Evolutionary conservation across 805 yeast species (phyloP), one percentile per base, ranked within the genome.

Genomic region (Kluyveromyces wickerhamii): DNA sequence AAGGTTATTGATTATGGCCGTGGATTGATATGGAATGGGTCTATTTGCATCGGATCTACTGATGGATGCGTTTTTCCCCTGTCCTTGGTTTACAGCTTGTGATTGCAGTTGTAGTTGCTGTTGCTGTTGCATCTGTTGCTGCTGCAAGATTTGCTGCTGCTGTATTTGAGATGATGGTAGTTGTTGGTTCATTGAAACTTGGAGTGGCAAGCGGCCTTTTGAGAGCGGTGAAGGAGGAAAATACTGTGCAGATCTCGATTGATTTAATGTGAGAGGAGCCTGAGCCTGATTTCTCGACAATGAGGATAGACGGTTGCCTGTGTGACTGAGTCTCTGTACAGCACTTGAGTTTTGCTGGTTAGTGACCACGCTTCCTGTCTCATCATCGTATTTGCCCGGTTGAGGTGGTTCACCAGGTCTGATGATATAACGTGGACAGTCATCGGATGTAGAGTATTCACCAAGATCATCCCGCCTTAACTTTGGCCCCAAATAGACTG

Each of bases 391-490:
- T 34, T 50, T 49, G 19, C 60, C 60, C 14, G 50, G 60, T 43
- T 45, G 55, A 4, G 61, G 52, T 22, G 66, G 60, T 29, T 62
- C 70, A 22, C 63, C 63, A 4, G 71, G 71, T 41, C 67, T 59
- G 5, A 64, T 57, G 25, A 66, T 61, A 40, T 66, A 63, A 38
- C 64, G 60, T 19, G 69, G 70, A 38, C 66, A 62, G 7, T 64
- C 63, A 23, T 59, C 61, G 15, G 74, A 66, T n/a, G 73, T 60
- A 1, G 76, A 64, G 47, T 77, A 77, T 58, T 80, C 86, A 38
- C 87, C 94, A 37, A 82, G 70, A 51, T 89, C 96, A 53, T 87
- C 95, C 37, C 79, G 77, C 27, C 77, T 76, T 44, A 77, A 76
- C 23, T 78, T 74, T 1, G 84, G 82, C 41, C 89, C 73, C 41